A percentile compares a stretch with the other conserved stretches of the same genome.
These are phyloP conservation scores for Ascobolus immersus DNA, from an alignment of 495 filamentous ascomycete species.

Conservation along the genomic window DNA sequence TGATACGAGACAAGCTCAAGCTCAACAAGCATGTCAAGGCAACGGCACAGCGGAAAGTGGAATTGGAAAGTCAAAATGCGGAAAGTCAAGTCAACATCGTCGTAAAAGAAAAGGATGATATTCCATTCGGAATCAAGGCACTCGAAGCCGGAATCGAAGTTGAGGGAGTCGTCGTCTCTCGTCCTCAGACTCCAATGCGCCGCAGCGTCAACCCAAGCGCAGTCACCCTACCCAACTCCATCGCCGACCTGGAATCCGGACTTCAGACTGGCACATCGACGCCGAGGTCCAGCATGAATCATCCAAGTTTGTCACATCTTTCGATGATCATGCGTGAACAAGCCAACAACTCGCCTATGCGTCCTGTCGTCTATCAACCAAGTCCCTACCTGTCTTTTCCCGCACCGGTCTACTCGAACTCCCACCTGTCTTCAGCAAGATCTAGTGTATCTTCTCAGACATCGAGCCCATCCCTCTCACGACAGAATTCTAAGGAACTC, in stretches of 20 bases:
- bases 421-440: constrained; percentile 8
- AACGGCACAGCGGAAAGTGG: constrained; percentile 36
- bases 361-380: constrained; percentile 15
- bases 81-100: constrained; percentile 16
- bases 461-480: constrained; percentile 10
- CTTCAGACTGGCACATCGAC: no score
- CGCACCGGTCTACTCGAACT: constrained; percentile 4
- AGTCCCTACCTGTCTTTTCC: constrained; percentile 13
- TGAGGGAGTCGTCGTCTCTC: constrained; percentile 72
- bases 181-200: constrained; percentile 27
- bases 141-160: constrained; percentile 66
- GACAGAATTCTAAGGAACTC: no score
- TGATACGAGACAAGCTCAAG: constrained; percentile 36
- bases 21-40: constrained; percentile 37
- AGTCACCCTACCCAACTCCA: constrained; percentile 13
- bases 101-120: constrained; percentile 24
- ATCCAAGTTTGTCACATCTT: no score
- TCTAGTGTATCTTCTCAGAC: constrained; percentile 12
- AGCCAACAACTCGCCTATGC: no score
- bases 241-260: constrained; percentile 9
- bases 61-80: constrained; percentile 28
- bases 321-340: no score
- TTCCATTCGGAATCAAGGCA: constrained; percentile 75
- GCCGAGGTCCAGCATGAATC: no score
- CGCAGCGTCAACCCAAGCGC: constrained; percentile 9